Percentiles rank a stretch among this genome's conserved stretches.
These are phyloP conservation scores for Suhomyces ambrosiae DNA, from an alignment of 1,139 yeast species.

Conservation along the genomic window DNA sequence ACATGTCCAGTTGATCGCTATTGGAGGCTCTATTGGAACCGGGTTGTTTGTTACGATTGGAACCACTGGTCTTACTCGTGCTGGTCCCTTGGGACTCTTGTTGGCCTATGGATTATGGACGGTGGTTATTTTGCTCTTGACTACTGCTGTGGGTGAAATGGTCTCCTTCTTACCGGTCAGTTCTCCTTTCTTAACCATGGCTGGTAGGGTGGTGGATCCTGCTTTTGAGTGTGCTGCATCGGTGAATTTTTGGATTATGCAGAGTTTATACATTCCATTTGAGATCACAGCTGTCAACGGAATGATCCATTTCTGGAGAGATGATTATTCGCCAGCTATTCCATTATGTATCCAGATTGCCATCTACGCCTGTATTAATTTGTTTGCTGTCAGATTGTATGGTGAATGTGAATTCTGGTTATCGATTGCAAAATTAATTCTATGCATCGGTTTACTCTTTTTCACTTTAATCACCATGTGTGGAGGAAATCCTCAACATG, in stretches of 20 bases:
- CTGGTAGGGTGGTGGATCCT: conserved; percentile 60
- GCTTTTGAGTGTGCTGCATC: conserved; percentile 79
- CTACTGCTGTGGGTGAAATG: conserved; percentile 81
- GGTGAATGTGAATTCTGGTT: conserved; percentile 86
- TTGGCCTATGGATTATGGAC: conserved; percentile 49
- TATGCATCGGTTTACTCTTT: conserved; percentile 70
- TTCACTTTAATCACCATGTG: conserved; percentile 81
- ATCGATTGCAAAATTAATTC: conserved; percentile 68
- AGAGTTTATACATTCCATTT: conserved; percentile 76
- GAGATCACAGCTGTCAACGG: conserved; percentile 82
- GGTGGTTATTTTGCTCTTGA: conserved; percentile 56
- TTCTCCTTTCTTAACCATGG: conserved; percentile 60
- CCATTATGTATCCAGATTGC: conserved; percentile 64
- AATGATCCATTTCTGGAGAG: conserved; percentile 77
- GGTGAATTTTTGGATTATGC: conserved; percentile 78
- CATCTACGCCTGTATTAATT: conserved; percentile 62
- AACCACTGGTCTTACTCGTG: conserved; percentile 38
- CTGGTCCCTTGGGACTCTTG: conserved; percentile 53
- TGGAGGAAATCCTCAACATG: conserved; percentile 76
- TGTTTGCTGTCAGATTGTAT: conserved; percentile 70
- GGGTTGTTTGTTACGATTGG: conserved; percentile 54
- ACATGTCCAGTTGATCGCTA: conserved; percentile 52
- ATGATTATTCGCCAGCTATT: conserved; percentile 69
- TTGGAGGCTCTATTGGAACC: conserved; percentile 54
- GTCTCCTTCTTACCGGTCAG: conserved; percentile 74